A percentile compares a stretch with the other conserved stretches of the same genome.
These are phyloP conservation scores for Populus alba DNA, from an alignment of 345 rosid genomes.

Conservation along the genomic window DNA sequence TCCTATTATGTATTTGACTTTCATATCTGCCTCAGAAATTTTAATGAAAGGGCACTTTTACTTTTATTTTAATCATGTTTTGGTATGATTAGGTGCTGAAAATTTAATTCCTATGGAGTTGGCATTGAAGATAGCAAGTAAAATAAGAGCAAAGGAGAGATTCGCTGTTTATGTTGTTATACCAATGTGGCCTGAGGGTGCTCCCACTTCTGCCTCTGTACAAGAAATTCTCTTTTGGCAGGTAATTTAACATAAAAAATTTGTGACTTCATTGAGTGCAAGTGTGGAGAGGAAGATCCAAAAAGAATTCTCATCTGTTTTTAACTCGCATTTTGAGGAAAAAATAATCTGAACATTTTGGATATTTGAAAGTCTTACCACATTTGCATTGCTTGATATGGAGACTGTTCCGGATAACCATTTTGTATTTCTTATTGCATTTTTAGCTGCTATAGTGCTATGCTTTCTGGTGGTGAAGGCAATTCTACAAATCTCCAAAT, in stretches of 20 bases:
- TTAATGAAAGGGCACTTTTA: not conserved
- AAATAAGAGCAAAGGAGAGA: conserved; percentile 71
- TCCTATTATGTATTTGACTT: not conserved
- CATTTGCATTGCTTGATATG: not conserved
- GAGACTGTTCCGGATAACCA: not conserved
- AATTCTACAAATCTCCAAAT: not conserved
- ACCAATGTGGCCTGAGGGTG: conserved; percentile 96
- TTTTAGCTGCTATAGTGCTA: not conserved
- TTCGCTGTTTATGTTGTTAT: conserved; percentile 72
- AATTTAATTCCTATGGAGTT: conserved; percentile 85
- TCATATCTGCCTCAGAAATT: not conserved
- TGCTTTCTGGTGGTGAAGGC: not conserved
- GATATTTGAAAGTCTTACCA: not conserved
- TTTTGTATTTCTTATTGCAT: not conserved
- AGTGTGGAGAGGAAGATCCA: not conserved
- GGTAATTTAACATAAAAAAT: conserved; percentile 37
- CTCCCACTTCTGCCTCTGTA: conserved; percentile 61
- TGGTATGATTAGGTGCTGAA: conserved; percentile 64
- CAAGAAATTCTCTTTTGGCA: conserved; percentile 93
- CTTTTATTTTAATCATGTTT: not conserved
- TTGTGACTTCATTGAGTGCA: not conserved
- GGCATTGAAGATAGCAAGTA: conserved; percentile 71
- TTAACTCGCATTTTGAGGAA: too few relatives aligned
- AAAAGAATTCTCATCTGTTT: too few relatives aligned
- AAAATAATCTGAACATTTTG: too few relatives aligned